Base-by-base conservation (phyloP, 116 monocot genomes). In the Iris pallida region DNA sequence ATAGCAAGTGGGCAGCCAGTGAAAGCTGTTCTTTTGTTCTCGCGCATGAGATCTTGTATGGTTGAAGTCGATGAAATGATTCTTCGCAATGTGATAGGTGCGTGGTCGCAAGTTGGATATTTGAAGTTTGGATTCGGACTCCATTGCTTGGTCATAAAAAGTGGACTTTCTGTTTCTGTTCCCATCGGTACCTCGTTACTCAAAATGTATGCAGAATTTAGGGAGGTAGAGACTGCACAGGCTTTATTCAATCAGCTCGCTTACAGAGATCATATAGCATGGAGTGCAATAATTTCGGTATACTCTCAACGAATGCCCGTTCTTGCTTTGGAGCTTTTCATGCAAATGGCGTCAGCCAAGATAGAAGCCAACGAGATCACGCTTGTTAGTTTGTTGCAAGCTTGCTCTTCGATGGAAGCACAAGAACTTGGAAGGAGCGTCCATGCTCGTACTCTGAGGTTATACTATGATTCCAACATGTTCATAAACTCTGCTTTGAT, bases 251-350 rank as follows among this genome's bases (percentile, higher is more conserved):
- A 72, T 54, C 55, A 66, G 53, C 54, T 87, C 16, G 48, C 49
- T n/a, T 16, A 58, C 44, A 83, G 72, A 65, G 87, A 87, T 70
- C 47, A 78, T 10, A 66, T 83, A 13, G 68, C 80, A 12, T 87
- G 87, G 87, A 87, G 66, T 56, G 80, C 78, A 7, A 80, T 83
- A 80, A 60, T 87, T 20, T 83, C 80, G 2, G 80, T 53, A 1
- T 83, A 74, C 70, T 75, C 78, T n/a, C 71, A 66, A 41, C 41
- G 64, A 12, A 45, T 60, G 4, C 80, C 83, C 13, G 4, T 16
- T 53, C 75, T 72, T 61, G 83, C 83, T 40, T 49, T 87, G 42
- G 78, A 83, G 45, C 30, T 73, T 19, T 87, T 78, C 68, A 73
- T 61, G 47, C 44, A 70, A 13, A 83, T 83, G 82, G 65, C 65